Conservation (phyloP, 768 basidiomycete genomes). For the Rubroboletus pulcherrimus region DNA sequence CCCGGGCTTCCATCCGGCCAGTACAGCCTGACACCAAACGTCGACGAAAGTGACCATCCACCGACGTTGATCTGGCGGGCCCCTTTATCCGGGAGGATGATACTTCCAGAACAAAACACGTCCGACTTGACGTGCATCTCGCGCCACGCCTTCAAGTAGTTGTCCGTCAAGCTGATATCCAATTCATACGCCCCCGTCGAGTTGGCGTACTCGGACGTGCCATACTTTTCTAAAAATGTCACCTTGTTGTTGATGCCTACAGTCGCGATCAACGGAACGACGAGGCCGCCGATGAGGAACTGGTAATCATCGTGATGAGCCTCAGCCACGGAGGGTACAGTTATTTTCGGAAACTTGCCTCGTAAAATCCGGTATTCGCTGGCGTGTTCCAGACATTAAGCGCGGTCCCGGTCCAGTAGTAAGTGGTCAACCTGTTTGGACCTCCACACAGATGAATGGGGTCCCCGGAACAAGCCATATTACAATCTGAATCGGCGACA, state of each 20-base stretch:
- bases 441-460: constrained; percentile 67
- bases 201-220: constrained; percentile 59
- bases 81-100: constrained; percentile 72
- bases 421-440: constrained; percentile 48
- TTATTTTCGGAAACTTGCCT: constrained; percentile 40
- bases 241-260: constrained; percentile 81
- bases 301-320: constrained; percentile 13
- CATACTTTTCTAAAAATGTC: constrained; percentile 71
- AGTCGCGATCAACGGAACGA: constrained; percentile 71
- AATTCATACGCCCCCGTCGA: constrained; percentile 81
- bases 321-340: background rate
- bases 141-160: constrained; percentile 56
- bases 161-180: constrained; percentile 52
- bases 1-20: constrained; percentile 66
- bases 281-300: constrained; percentile 53
- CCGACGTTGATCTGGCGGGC: constrained; percentile 35
- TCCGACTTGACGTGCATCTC: constrained; percentile 74
- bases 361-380: constrained; percentile 60
- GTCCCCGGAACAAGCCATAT: constrained; percentile 65
- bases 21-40: constrained; percentile 70
- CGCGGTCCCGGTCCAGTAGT: constrained; percentile 45
- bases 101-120: constrained; percentile 73
- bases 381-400: constrained; percentile 67
- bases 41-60: constrained; percentile 67
- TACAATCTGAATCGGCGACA: constrained; percentile 38